phyloP scores from a whole-genome alignment of 73 alveolate species.

The Paramecium biaurelia region DNA sequence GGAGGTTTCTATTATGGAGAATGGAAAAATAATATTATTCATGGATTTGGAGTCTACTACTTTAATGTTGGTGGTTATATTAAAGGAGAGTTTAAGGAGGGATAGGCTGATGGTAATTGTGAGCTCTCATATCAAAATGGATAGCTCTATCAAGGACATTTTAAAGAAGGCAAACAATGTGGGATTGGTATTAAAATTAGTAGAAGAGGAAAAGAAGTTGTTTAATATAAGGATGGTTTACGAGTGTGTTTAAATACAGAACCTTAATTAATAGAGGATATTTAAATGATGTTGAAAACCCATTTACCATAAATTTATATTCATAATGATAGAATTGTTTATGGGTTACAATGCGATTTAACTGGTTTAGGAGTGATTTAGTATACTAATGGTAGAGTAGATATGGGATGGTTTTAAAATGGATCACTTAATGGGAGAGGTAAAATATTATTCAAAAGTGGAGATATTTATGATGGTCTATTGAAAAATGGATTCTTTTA shows the following conservation, averaged over 20 bases:
- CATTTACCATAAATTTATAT: not conserved
- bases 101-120: conserved; percentile 7
- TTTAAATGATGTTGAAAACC: not conserved
- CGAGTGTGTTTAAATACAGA: not conserved
- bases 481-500: conserved; percentile 11
- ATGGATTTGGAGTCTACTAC: conserved; percentile 22
- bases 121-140: conserved; percentile 29
- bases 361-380: conserved; percentile 26
- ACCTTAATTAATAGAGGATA: not conserved
- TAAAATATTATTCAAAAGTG: not conserved
- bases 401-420: conserved; percentile 36
- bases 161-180: not conserved
- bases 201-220: conserved; percentile 42
- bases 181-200: conserved; percentile 1
- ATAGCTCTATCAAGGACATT: not conserved
- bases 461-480: conserved; percentile 19
- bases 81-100: conserved; percentile 14
- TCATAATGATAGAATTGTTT: conserved; percentile 40
- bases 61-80: conserved; percentile 32
- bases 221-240: not conserved
- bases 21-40: conserved; percentile 2
- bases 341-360: conserved; percentile 17
- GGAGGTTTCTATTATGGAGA: conserved; percentile 51
- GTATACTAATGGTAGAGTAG: not conserved
- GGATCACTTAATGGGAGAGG: conserved; percentile 7